Evolutionary conservation across 2,329 filamentous ascomycete genomes (phyloP).

Genomic region (Lomentospora prolificans): DNA sequence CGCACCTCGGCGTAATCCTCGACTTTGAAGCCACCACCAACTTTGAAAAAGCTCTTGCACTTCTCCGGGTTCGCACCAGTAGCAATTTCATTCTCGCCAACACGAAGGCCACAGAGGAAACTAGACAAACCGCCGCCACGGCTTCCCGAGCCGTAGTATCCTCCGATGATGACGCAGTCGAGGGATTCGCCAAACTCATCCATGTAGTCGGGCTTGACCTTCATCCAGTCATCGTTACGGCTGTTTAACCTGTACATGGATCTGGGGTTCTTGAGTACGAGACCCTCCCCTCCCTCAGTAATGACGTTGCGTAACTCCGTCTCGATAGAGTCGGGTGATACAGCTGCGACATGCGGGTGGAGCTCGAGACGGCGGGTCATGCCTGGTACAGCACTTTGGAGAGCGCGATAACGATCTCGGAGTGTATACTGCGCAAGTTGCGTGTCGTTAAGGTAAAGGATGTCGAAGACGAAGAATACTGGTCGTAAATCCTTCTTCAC

Average conservation of each 20-base stretch:
- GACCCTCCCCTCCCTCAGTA: constrained; percentile 75
- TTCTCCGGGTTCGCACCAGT: constrained; percentile 56
- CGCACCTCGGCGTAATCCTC: constrained; percentile 77
- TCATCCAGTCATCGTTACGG: constrained; percentile 93
- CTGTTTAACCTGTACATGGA: constrained; percentile 81
- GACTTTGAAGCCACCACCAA: constrained; percentile 83
- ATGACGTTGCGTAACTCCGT: constrained; percentile 71
- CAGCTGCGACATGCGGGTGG: constrained; percentile 60
- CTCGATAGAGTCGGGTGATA: constrained; percentile 63
- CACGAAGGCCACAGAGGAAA: constrained; percentile 81
- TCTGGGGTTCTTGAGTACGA: constrained; percentile 87
- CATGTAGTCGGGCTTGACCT: constrained; percentile 99
- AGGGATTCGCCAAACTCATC: constrained; percentile 87
- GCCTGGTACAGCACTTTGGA: constrained; percentile 60
- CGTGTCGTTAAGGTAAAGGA: constrained; percentile 75
- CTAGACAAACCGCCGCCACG: constrained; percentile 76
- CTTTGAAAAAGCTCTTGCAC: constrained; percentile 92
- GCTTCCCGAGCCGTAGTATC: constrained; percentile 81
- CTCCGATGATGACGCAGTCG: constrained; percentile 81
- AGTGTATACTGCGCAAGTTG: constrained; percentile 75
- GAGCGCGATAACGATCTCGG: constrained; percentile 65
- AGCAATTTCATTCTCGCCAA: constrained; percentile 57
- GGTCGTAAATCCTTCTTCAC: constrained; percentile 44
- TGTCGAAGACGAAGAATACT: constrained; percentile 80
- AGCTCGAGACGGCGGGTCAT: constrained; percentile 74